Base-by-base conservation (phyloP, 352 stramenopile species). In the Stephanocyclus meneghinianus region DNA sequence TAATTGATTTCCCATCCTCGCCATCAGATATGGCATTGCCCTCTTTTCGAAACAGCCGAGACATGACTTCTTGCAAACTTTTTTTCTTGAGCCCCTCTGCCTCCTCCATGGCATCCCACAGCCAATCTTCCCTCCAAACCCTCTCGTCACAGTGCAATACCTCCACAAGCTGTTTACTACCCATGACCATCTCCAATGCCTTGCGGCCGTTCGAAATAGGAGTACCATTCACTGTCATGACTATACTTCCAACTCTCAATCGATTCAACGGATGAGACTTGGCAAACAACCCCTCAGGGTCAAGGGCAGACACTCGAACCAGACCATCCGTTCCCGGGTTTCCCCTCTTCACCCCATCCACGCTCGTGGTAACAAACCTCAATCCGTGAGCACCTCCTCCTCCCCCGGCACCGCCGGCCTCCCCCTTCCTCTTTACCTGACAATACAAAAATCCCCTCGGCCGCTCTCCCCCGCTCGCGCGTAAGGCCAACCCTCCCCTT, bases 91-190 rank as follows among this genome's bases (percentile, higher is more conserved):
- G 50, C 42, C 42, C 71, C 29, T 69, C 16, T 1, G 70, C 47
- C 13, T 80, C 51, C 4, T 65, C 29, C 48, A 80, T 56, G 18
- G 55, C 56, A 65, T 59, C 61, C 56, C 65, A 67, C 13, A 74
- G 42, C 72, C 72, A 80, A 63, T 63, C 56, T 15, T 80, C 72
- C 9, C 72, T 60, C 72, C 72, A 80, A 8, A 74, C 63, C 10
- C 72, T 40, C n/a, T 80, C 72, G 65, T 80, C 72, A 10, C 53
- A 74, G 57, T 80, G 72, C 44, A 80, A 69, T 13, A 80, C 66
- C 47, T 80, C 72, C 13, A 80, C 55, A 9, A 80, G 40, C 18
- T 74, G 53, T 32, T 47, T 55, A 60, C 72, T 80, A 21, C 48
- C 63, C 72, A 80, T 80, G 29, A 80, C 35, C 57, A 69, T 74